Evolutionary conservation across 2,329 filamentous ascomycete genomes (phyloP), one percentile per base, ranked within the genome.

Genomic region (Aspergillus persii): DNA sequence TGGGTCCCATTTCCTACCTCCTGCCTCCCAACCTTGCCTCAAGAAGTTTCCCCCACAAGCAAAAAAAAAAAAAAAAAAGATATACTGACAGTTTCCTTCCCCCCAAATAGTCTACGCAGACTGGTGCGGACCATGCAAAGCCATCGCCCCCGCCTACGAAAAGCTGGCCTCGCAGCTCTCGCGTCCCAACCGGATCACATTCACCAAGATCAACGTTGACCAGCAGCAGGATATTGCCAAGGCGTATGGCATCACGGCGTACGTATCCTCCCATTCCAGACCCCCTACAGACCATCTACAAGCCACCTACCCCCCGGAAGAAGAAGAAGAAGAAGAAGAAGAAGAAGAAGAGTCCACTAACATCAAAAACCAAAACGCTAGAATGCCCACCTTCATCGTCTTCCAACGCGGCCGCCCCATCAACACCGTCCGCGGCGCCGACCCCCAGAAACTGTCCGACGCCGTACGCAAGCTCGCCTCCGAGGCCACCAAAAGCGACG

Each of bases 351-450:
- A 50, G 27, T 39, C 36, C 54, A 27, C 46, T 50, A 9, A 60
- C 58, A 59, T 41, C 60, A 44, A 36, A 27, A 8, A 36, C n/a
- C 50, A 36, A 23, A 23, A 23, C 18, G 18, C 18, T 39, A 84
- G 83, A 64, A 93, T 94, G 72, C 95, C 95, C 8, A 96, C 93
- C n/a, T 96, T 98, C 76, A 84, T 98, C 71, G 84, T 97, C 69
- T 96, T 91, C 80, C 89, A 89, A 68, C 84, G 89, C 71, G 89
- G 87, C 66, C 81, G 86, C 63, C 79, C 87, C 58, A 83, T 86
- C 50, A 84, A 89, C 54, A 89, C 86, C 68, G 84, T 95, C 61
- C 83, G 85, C 71, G 93, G 92, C 49, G 90, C 90, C 52, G 86
- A 96, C 73, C 83, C 86, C 12, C 77, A 81, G 58, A 87, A 88